Base-by-base conservation (phyloP, 1,139 yeast species). In the Debaryomycetaceae sp. region DNA sequence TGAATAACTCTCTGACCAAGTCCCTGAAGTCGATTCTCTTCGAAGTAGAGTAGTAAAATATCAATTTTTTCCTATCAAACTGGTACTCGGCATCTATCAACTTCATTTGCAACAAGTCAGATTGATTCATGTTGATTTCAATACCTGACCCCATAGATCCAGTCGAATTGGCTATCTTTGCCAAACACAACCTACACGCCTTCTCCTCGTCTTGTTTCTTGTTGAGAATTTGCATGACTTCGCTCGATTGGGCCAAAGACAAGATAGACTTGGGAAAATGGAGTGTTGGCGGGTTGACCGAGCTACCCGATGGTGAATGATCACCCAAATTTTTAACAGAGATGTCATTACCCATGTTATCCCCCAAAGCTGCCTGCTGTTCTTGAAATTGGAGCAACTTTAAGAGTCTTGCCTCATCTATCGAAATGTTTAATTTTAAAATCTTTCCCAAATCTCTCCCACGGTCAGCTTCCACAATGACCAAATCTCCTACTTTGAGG, bases 401-500 rank as follows among this genome's bases (percentile, higher is more conserved):
- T 59, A 79, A 60, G 46, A 81, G 60, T 53, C 85, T 57, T 31
- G 78, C 78, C 58, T 87, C 84, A 52, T 87, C 91, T 37, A 84
- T 69, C 3, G 84, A 72, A 27, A 91, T 79, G 48, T 78, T 75
- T 50, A 87, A 75, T 52, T 81, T 83, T 34, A 84, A 78, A 37
- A 93, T 81, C 57, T 83, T 80, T 23, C 97, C 98, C 51, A 93
- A 69, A 67, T 93, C 99, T 43, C 87, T 76, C 37, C 99, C 99
- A 42, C 99, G 76, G 62, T 93, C 99, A n/a, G 98, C 99, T 63
- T 93, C 98, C 35, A 91, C 97, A 53, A 91, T 84, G 11, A 93
- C 97, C 59, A 90, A 76, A 61, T 90, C 97, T 24, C 87, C 87
- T 14, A 80, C 66, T 40, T 76, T 70, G 36, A 68, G 54, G 36